These are phyloP conservation scores for Zygnema cylindricum DNA, from an alignment of 139 green algal species.

Conservation along the genomic window DNA sequence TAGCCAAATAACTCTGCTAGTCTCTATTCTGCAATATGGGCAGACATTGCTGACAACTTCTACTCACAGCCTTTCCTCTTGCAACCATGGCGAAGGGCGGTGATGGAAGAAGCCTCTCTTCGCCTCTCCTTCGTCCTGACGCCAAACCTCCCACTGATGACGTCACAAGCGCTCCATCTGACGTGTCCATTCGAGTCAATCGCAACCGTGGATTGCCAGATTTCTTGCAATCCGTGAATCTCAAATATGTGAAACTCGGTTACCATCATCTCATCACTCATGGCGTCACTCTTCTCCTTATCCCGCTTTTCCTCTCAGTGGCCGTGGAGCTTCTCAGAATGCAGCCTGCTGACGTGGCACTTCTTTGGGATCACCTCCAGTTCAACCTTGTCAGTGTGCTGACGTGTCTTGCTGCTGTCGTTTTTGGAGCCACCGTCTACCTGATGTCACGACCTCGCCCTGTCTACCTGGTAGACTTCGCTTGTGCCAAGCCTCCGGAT, in stretches of 20 bases:
- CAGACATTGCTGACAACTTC: too few species aligned
- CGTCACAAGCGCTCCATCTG: too few species aligned
- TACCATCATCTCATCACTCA: slow-evolving; percentile 79
- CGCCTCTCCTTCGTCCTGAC: too few species aligned
- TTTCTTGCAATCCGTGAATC: slow-evolving; percentile 65
- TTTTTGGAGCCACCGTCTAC: slow-evolving; percentile 53
- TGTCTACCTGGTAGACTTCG: slow-evolving; percentile 93
- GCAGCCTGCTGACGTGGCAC: slow-evolving; percentile 80
- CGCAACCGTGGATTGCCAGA: slow-evolving; percentile 49
- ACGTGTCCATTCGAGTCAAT: too few species aligned
- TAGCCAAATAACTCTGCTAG: too few species aligned
- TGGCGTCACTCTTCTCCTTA: too few species aligned
- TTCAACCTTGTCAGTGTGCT: slow-evolving; percentile 84
- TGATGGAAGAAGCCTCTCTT: too few species aligned
- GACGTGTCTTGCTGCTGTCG: slow-evolving; percentile 34
- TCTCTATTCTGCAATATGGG: too few species aligned
- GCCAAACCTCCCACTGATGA: too few species aligned
- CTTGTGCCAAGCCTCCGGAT: slow-evolving; percentile 61
- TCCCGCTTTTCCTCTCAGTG: slow-evolving; percentile 70
- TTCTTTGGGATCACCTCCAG: slow-evolving; percentile 84
- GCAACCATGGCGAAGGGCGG: too few species aligned
- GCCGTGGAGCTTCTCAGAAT: slow-evolving; percentile 37
- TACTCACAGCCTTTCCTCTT: too few species aligned
- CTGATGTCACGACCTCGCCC: slow-evolving; percentile 63
- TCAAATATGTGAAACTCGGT: slow-evolving; percentile 92